phyloP scores from a whole-genome alignment of 1,284 basidiomycete genomes.

The Cutaneotrichosporon sp. region DNA sequence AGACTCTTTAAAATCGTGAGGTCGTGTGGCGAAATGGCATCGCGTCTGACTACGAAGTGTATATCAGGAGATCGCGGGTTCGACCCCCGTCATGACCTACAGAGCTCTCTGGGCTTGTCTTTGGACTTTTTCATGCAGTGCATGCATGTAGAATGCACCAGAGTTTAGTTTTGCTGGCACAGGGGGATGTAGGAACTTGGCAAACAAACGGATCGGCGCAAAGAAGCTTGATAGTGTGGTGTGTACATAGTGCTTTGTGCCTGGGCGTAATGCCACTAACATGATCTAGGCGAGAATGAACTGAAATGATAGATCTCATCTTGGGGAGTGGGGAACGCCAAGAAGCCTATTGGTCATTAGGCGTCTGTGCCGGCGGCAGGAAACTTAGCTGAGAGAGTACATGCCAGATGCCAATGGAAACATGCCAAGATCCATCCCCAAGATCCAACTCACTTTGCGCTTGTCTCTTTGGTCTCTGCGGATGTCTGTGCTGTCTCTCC shows the following conservation, averaged over 20 bases:
- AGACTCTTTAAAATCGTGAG: background rate
- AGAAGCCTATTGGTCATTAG: too few relatives aligned
- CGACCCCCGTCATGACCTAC: conserved; percentile 9
- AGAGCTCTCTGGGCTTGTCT: background rate
- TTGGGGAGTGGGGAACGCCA: too few relatives aligned
- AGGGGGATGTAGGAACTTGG: too few relatives aligned
- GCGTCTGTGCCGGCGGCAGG: too few relatives aligned
- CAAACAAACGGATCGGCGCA: background rate
- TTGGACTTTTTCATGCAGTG: background rate
- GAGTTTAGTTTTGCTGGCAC: background rate
- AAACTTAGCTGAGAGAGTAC: too few relatives aligned
- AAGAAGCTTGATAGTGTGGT: background rate
- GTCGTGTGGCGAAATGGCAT: conserved; percentile 20
- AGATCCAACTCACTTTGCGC: too few relatives aligned
- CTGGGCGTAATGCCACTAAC: background rate
- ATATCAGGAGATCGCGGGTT: conserved; percentile 8
- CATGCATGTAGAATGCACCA: background rate
- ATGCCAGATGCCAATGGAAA: too few relatives aligned
- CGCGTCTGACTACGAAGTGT: conserved; percentile 20
- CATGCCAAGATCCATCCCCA: too few relatives aligned
- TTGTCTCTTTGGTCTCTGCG: too few relatives aligned
- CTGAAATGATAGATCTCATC: too few relatives aligned
- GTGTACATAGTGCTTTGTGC: background rate
- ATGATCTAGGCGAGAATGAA: too few relatives aligned
- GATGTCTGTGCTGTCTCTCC: too few relatives aligned